Conservation (phyloP, 495 filamentous ascomycete genomes). For the Platismatia glauca region DNA sequence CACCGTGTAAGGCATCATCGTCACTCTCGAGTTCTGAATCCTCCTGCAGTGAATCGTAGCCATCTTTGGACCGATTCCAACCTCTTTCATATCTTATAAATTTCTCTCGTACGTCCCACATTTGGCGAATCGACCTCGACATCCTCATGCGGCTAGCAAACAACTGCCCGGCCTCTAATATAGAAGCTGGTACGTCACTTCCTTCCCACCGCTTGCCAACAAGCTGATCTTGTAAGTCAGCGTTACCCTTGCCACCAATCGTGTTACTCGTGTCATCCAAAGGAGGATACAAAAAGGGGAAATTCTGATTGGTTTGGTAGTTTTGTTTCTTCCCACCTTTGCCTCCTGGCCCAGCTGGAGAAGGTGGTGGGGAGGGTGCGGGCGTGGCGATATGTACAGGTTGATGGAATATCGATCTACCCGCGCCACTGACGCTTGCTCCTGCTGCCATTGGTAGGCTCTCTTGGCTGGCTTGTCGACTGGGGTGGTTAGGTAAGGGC, state of each 20-base stretch:
- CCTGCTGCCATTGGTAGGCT: slow-evolving; percentile 38
- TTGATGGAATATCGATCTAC: slow-evolving; percentile 82
- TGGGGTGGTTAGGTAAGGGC: slow-evolving; percentile 65
- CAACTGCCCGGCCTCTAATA: slow-evolving; percentile 88
- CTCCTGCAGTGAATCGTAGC: slow-evolving; percentile 33
- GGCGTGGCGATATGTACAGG: slow-evolving; percentile 97
- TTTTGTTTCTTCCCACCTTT: slow-evolving; percentile 98
- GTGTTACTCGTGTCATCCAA: slow-evolving; percentile 72
- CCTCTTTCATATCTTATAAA: slow-evolving; percentile 89
- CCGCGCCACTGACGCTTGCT: slow-evolving; percentile 35
- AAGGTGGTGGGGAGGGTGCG: slow-evolving; percentile 92
- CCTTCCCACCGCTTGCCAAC: slow-evolving; percentile 82
- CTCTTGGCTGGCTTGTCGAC: slow-evolving; percentile 34
- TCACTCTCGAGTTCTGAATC: slow-evolving; percentile 16
- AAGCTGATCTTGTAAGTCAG: slow-evolving; percentile 62
- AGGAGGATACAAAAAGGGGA: slow-evolving; percentile 94
- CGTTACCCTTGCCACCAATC: slow-evolving; percentile 76
- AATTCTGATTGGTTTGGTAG: slow-evolving; percentile 98
- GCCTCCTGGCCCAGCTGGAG: slow-evolving; percentile 74
- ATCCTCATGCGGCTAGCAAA: slow-evolving; percentile 84
- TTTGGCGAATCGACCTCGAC: slow-evolving; percentile 79
- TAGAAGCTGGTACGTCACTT: slow-evolving; percentile 81
- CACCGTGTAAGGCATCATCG: slow-evolving; percentile 26
- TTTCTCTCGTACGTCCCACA: slow-evolving; percentile 87
- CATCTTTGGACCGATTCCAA: slow-evolving; percentile 48